Evolutionary conservation across 169 alveolate species (phyloP), one percentile per base, ranked within the genome.

Genomic region (Plasmodium relictum): DNA sequence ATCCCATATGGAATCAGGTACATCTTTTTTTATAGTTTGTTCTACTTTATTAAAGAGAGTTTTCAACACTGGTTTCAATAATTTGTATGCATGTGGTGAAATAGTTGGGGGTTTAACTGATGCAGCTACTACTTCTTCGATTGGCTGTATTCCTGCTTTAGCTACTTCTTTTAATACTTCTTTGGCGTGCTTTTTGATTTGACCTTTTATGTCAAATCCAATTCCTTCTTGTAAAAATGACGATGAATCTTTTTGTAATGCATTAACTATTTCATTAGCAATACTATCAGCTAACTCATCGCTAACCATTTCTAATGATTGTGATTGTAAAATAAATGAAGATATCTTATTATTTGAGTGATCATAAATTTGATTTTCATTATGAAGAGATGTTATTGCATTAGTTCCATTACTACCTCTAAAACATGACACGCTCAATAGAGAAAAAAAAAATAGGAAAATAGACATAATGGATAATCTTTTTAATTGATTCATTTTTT

Each of bases 81-180:
- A 50, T 20, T 10, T 14, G 52, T 85, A 85, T 58, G 20, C 56
- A 3, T 59, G 66, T 2, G 56, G 66, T 31, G 16, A 42, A 9
- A 58, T 9, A 8, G 31, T 39, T 42, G 91, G 91, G 12, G 91
- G 91, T 62, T 85, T 69, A 65, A 85, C 26, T 44, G 85, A 18
- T 24, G 42, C 2, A 50, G 91, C 91, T 58, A 85, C 71, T 12
- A 85, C 26, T 3, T 20, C 45, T 71, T 85, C 91, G 4, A 73
- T n/a, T 85, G 91, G 86, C 31, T 22, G 85, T 39, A 85, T 56
- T 44, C 74, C 91, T 70, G 44, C 65, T 70, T 61, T 85, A 39
- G 70, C n/a, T 16, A 65, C 85, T 85, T 69, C 91, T 41, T 20
- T 3, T 56, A 85, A 71, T 26, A 85, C 52, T 26, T 31, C 20